A percentile compares a stretch with the other conserved stretches of the same genome.
Evolutionary conservation across 305 asterid species (phyloP).

Genomic region (Fraxinus baroniana): DNA sequence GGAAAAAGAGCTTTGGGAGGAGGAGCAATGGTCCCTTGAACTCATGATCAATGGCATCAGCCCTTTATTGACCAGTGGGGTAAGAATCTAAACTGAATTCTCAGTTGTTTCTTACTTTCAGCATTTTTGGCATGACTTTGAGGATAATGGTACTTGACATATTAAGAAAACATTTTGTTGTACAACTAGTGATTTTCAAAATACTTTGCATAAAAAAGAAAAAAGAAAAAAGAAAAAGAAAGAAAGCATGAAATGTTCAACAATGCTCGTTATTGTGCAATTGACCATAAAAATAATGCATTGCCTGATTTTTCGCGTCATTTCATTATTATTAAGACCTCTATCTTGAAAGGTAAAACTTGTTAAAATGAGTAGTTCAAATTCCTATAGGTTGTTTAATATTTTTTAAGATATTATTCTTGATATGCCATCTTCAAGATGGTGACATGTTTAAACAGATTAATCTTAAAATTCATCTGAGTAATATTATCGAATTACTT

Average conservation of each 20-base stretch:
- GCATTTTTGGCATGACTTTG: neutral
- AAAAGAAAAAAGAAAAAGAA: neutral
- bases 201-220: neutral
- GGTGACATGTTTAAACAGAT: neutral
- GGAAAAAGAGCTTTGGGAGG: constrained; percentile 58
- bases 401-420: too few species aligned
- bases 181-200: neutral
- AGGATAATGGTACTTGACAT: neutral
- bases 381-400: too few species aligned
- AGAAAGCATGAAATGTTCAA: neutral
- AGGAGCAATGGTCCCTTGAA: constrained; percentile 40
- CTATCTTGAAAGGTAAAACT: neutral
- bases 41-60: constrained; percentile 46
- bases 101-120: constrained; percentile 2
- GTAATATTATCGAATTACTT: too few species aligned
- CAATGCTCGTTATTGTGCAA: neutral
- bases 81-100: constrained; percentile 31
- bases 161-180: neutral
- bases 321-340: neutral
- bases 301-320: neutral
- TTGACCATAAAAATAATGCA: neutral
- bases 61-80: constrained; percentile 44
- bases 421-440: neutral
- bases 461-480: neutral
- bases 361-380: neutral